Conservation (phyloP, 192 early-diverging fungal genomes). For the Chytriomyces sp. region DNA sequence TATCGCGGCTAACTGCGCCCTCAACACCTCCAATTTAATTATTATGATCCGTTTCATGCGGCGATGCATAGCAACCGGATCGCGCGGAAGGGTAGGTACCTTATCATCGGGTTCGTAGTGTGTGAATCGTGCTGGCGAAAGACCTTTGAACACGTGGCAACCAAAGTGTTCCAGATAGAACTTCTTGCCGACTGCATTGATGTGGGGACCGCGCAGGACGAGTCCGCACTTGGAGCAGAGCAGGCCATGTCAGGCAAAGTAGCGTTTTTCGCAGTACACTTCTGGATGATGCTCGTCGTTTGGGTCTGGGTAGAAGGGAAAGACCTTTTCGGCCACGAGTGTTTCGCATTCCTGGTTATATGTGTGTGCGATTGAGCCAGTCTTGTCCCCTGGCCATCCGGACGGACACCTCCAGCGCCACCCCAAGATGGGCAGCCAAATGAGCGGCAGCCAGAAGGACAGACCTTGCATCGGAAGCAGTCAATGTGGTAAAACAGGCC, state of each 20-base stretch:
- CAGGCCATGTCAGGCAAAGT: slow-evolving; percentile 80
- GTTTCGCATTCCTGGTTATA: slow-evolving; percentile 83
- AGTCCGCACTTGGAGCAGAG: slow-evolving; percentile 85
- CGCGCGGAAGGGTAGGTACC: no score
- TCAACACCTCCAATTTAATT: no score
- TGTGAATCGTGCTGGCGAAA: slow-evolving; percentile 94
- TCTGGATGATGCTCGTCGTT: not conserved
- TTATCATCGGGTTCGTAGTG: slow-evolving; percentile 94
- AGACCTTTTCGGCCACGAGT: slow-evolving; percentile 83
- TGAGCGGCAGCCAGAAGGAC: slow-evolving; percentile 10
- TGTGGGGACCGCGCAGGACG: slow-evolving; percentile 87
- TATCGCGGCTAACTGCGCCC: no score
- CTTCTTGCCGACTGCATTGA: slow-evolving; percentile 84
- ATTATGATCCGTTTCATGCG: no score
- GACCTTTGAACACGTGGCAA: slow-evolving; percentile 84
- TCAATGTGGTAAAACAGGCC: slow-evolving; percentile 86
- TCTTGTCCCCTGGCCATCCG: no score
- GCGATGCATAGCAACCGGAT: no score
- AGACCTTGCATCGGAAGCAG: slow-evolving; percentile 94
- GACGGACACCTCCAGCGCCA: no score
- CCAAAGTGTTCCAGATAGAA: slow-evolving; percentile 98
- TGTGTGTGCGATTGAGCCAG: no score
- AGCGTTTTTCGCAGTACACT: slow-evolving; percentile 86
- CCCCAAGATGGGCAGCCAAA: no score
- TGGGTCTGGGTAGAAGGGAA: slow-evolving; percentile 58